Evolutionary conservation across 148 eudicot genomes (phyloP), one percentile per base, ranked within the genome.

Genomic region (Camellia japonica): DNA sequence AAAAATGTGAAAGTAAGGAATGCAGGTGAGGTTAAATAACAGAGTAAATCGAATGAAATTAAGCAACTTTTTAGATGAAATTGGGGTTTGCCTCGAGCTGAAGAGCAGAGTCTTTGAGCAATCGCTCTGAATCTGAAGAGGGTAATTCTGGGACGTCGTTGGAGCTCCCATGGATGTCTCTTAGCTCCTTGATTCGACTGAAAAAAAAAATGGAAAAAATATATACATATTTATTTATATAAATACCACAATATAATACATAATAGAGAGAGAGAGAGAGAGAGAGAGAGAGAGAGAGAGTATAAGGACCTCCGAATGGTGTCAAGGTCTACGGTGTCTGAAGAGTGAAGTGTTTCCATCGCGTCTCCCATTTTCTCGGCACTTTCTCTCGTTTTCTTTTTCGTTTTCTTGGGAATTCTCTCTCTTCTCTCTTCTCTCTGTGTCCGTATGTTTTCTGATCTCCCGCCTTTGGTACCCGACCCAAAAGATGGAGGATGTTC

Each of bases 141-240:
- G 85, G 64, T 2, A 80, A 73, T 13, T 30, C 78, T 10, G 78
- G 49, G 51, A 4, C 42, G 12, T 84, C 63, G 54, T 77, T 30
- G 55, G 83, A 67, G 74, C 74, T 76, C 23, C 73, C 42, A 19
- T 81, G 87, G 46, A 83, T 73, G 52, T 73, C 55, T 73, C 82
- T 73, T 6, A 91, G 85, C 72, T 90, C 94, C 59, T 49, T 79
- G 63, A 94, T 90, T 84, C 85, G 79, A 82, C 98, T 94, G 82
- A 43, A 67, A 19, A 70, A 54, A 19, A 16, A 51, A 61, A 1
- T 46, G 44, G 41, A 44, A 19, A 70, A 4, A 42, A 15, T 30
- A 30, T 30, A 30, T 30, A 43, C 12, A 42, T 12, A 52, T 49
- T 3, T 19, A 18, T 70, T 30, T 30, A 30, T 30, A 30, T 23